A percentile compares a stretch with the other conserved stretches of the same genome.
These are phyloP conservation scores for Zygosaccharomyces bisporus DNA, from an alignment of 805 yeast genomes.

Conservation along the genomic window DNA sequence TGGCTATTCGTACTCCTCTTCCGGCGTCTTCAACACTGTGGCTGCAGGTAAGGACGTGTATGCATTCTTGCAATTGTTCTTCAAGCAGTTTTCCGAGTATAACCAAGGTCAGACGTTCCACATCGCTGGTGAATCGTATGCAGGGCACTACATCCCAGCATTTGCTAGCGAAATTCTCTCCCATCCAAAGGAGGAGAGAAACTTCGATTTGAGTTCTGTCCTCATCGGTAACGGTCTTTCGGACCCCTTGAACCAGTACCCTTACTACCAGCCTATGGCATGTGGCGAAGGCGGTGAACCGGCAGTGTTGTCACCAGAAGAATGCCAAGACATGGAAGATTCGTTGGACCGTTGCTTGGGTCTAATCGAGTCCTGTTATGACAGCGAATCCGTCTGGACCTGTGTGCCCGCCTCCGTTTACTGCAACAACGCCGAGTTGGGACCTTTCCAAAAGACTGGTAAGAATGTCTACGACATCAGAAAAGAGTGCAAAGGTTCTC, in stretches of 20 bases:
- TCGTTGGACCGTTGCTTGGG: slow-evolving; percentile 73
- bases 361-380: slow-evolving; percentile 75
- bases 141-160: slow-evolving; percentile 90
- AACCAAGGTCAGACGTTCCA: slow-evolving; percentile 56
- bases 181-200: slow-evolving; percentile 52
- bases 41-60: slow-evolving; percentile 83
- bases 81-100: slow-evolving; percentile 65
- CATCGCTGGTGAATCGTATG: slow-evolving; percentile 91
- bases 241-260: slow-evolving; percentile 76
- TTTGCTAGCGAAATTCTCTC: slow-evolving; percentile 77
- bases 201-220: slow-evolving; percentile 67
- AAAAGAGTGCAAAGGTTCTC: slow-evolving; percentile 63
- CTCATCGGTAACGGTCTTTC: slow-evolving; percentile 90
- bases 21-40: slow-evolving; percentile 63
- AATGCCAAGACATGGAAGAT: slow-evolving; percentile 67
- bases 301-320: slow-evolving; percentile 70
- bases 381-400: slow-evolving; percentile 66
- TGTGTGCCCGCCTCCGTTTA: slow-evolving; percentile 90
- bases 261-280: slow-evolving; percentile 86
- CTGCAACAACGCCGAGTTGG: slow-evolving; percentile 81
- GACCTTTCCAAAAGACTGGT: slow-evolving; percentile 80
- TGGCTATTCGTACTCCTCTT: slow-evolving; percentile 67
- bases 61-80: slow-evolving; percentile 74
- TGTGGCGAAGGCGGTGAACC: slow-evolving; percentile 89
- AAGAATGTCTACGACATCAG: slow-evolving; percentile 89